Conservation (phyloP, 2,329 filamentous ascomycete genomes). For the Lasiodiplodia sp. region DNA sequence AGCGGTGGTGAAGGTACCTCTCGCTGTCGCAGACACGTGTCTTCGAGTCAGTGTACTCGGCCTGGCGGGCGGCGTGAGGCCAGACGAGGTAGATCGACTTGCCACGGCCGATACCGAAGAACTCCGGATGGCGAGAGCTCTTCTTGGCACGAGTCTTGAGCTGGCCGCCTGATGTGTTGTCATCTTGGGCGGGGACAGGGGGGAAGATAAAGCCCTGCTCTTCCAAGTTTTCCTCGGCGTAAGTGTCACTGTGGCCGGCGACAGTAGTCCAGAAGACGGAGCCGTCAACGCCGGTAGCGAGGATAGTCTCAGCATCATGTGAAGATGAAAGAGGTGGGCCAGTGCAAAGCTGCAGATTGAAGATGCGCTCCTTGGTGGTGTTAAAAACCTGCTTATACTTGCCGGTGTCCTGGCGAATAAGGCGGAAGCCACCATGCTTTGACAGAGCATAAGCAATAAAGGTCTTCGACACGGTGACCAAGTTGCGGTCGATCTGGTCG, state of each 20-base stretch:
- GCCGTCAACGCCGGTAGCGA: conserved; percentile 92
- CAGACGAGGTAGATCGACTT: conserved; percentile 93
- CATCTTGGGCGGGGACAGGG: conserved; percentile 83
- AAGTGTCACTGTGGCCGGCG: conserved; percentile 66
- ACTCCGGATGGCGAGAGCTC: conserved; percentile 87
- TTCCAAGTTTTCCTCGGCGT: conserved; percentile 80
- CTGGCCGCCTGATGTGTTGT: conserved; percentile 88
- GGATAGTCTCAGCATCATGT: conserved; percentile 77
- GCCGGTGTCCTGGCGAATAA: conserved; percentile 94
- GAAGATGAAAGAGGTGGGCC: conserved; percentile 55
- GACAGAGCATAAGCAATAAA: conserved; percentile 96
- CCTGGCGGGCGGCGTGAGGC: conserved; percentile 62
- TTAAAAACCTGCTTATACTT: conserved; percentile 91
- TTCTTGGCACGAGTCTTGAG: conserved; percentile 94
- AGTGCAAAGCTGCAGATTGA: conserved; percentile 86
- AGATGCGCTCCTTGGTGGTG: conserved; percentile 89
- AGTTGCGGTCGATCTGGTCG: conserved; percentile 92
- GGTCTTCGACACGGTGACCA: conserved; percentile 86
- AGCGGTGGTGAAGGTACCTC: conserved; percentile 83
- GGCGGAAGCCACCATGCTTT: conserved; percentile 88
- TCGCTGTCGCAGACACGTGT: conserved; percentile 80
- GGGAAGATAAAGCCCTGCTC: conserved; percentile 89
- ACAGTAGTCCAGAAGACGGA: conserved; percentile 96
- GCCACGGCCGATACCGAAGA: conserved; percentile 93
- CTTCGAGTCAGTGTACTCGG: conserved; percentile 58